Evolutionary conservation across 805 yeast genomes (phyloP), one percentile per base, ranked within the genome.

Genomic region (Spathaspora passalidarum): DNA sequence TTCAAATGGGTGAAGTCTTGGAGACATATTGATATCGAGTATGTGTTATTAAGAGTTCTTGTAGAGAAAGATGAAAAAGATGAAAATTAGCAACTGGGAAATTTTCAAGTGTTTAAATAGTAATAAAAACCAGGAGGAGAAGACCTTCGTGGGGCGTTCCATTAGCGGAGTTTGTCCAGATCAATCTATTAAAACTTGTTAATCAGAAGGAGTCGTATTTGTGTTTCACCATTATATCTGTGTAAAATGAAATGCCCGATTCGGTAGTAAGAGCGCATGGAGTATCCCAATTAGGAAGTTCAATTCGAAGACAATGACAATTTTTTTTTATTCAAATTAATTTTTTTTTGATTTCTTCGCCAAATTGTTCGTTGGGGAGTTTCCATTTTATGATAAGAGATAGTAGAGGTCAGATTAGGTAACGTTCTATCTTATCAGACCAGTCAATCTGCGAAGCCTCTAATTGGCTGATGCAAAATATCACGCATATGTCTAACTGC

Each of bases 1-100:
- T 59, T 80, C 86, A 60, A 81, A 81, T 39, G 85, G 86, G 60
- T 81, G 86, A 37, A 60, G 19, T 26, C 44, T 36, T 4, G 9
- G 14, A 16, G 47, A 39, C 48, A 45, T 45, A 8, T 17, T 39
- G n/a, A 2, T 14, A 37, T 40, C 16, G 59, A 49, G 13, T 25
- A 25, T 25, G 4, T 8, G 13, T 19, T 21, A 11, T 14, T 36
- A 21, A 20, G 9, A 20, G 38, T 10, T 17, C 39, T 39, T 9
- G 17, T 39, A 29, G 2, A 20, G 44, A 6, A 17, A 4, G 7
- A 40, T 5, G 43, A 42, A 36, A 14, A 35, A 19, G 18, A 13
- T 35, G 26, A 4, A 25, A 42, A 23, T 16, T n/a, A 41, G 8
- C n/a, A 41, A 4, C 8, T 9, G 26, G 42, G 41, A 20, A n/a